Evolutionary conservation across 495 filamentous ascomycete genomes (phyloP).

Genomic region (Trypethelium eluteriae): DNA sequence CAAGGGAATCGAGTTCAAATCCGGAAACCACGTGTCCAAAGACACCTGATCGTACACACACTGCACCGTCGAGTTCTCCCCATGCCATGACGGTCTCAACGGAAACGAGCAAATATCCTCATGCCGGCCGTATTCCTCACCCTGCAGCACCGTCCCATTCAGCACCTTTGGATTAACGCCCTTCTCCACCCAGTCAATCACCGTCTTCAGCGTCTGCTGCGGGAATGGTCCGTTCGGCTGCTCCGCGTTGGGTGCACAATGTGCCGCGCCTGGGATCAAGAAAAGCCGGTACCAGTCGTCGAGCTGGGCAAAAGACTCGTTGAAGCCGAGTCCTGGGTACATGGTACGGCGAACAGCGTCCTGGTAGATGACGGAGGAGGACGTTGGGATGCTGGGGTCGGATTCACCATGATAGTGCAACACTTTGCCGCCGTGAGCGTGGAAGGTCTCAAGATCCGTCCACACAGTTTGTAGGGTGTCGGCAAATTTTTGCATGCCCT

Average conservation of each 20-base stretch:
- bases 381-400: neutral
- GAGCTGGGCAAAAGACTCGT: constrained; percentile 35
- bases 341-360: neutral
- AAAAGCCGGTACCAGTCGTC: constrained; percentile 47
- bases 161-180: constrained; percentile 37
- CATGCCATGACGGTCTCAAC: constrained; percentile 39
- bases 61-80: constrained; percentile 27
- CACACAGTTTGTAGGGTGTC: constrained; percentile 43
- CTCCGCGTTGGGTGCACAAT: constrained; percentile 39
- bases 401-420: constrained; percentile 46
- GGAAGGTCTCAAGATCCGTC: constrained; percentile 42
- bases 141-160: constrained; percentile 36
- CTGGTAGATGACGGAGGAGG: neutral
- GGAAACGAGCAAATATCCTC: constrained; percentile 44
- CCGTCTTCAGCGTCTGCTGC: constrained; percentile 36
- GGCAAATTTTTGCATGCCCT: constrained; percentile 20
- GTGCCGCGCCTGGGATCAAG: constrained; percentile 45
- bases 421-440: constrained; percentile 45
- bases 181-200: constrained; percentile 49
- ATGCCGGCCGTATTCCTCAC: constrained; percentile 36
- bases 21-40: neutral
- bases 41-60: constrained; percentile 43
- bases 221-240: constrained; percentile 44
- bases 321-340: constrained; percentile 37
- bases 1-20: neutral